phyloP scores from a whole-genome alignment of 352 stramenopile genomes.

The Phytopythium cucurbitacearum region DNA sequence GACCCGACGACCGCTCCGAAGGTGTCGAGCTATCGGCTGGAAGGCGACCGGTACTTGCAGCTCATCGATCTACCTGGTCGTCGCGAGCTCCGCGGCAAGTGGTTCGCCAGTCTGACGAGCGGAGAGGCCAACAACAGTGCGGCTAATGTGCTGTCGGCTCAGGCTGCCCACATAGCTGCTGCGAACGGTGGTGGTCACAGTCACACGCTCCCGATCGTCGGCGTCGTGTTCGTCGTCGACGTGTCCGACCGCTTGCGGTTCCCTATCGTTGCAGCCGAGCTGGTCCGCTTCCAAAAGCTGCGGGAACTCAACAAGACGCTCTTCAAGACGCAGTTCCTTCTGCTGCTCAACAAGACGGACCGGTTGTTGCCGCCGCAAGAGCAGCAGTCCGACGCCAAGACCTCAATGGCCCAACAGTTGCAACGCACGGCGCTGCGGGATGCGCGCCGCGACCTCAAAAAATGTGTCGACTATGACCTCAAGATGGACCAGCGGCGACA shows the following conservation, averaged over 20 bases:
- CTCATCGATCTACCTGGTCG: constrained; percentile 40
- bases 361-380: constrained; percentile 14
- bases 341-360: constrained; percentile 63
- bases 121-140: not conserved
- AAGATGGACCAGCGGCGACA: constrained; percentile 35
- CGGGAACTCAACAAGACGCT: constrained; percentile 22
- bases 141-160: constrained; percentile 1
- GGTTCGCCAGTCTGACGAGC: constrained; percentile 18
- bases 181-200: constrained; percentile 5
- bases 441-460: constrained; percentile 42
- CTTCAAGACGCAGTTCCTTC: constrained; percentile 31
- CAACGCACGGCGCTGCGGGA: constrained; percentile 23
- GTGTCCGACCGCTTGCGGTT: constrained; percentile 39
- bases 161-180: constrained; percentile 7
- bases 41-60: constrained; percentile 38
- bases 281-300: constrained; percentile 42
- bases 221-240: constrained; percentile 51
- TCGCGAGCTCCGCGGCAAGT: constrained; percentile 26
- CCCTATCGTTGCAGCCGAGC: constrained; percentile 40
- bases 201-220: constrained; percentile 29
- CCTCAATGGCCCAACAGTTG: constrained; percentile 10
- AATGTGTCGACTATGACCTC: constrained; percentile 45
- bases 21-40: constrained; percentile 31
- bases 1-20: constrained; percentile 21
- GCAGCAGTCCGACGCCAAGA: constrained; percentile 16